Percentiles rank a stretch among this genome's conserved stretches.
phyloP scores from a whole-genome alignment of 768 basidiomycete genomes.

The Hypholoma fasciculare region DNA sequence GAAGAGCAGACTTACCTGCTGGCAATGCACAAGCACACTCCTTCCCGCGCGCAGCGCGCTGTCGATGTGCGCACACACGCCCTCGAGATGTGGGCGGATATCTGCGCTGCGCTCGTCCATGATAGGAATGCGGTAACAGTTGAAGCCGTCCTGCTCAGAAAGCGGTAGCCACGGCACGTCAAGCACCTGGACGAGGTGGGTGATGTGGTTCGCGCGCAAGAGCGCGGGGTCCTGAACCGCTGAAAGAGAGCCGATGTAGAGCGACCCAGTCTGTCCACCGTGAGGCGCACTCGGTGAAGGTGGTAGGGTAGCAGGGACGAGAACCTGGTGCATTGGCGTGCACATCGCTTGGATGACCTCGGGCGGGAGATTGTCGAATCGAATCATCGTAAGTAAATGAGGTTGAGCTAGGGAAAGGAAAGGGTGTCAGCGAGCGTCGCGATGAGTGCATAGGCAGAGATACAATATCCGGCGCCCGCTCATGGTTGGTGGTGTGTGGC shows the following conservation, averaged over 20 bases:
- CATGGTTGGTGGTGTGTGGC: no score
- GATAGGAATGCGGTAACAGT: constrained; percentile 67
- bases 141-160: constrained; percentile 45
- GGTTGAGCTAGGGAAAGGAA: no score
- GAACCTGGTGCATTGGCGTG: constrained; percentile 80
- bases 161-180: constrained; percentile 65
- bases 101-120: constrained; percentile 62
- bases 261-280: constrained; percentile 40
- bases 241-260: constrained; percentile 70
- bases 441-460: no score
- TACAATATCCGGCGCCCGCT: no score
- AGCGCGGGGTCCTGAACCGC: constrained; percentile 57
- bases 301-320: constrained; percentile 35
- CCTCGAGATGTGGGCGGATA: constrained; percentile 67
- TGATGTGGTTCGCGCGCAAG: constrained; percentile 49
- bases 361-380: constrained; percentile 71
- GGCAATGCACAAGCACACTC: constrained; percentile 78
- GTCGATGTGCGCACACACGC: constrained; percentile 67
- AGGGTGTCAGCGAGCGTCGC: no score
- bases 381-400: no score
- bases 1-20: constrained; percentile 55
- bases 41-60: constrained; percentile 55
- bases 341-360: constrained; percentile 85
- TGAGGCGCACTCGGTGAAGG: constrained; percentile 6
- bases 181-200: constrained; percentile 65